A percentile compares a stretch with the other conserved stretches of the same genome.
Conservation (phyloP, 2,329 filamentous ascomycete species). For the Epichloe aotearoae region DNA sequence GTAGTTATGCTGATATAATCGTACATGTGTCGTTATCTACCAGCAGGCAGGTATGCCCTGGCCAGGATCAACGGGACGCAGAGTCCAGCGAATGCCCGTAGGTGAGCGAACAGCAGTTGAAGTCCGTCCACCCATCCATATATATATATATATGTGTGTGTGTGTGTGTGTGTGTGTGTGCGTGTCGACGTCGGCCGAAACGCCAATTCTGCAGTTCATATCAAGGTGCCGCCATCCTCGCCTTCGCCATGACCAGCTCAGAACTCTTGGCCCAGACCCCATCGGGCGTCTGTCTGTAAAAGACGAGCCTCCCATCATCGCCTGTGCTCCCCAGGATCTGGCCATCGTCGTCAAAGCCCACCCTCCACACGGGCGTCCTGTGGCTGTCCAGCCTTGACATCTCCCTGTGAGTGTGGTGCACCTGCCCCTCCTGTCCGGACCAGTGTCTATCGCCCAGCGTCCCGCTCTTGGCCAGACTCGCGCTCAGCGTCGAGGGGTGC, state of each 20-base stretch:
- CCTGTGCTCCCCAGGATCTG: constrained; percentile 64
- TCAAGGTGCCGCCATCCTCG: constrained; percentile 35
- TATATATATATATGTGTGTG: no score
- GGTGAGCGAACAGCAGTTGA: no score
- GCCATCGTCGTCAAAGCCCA: constrained; percentile 57
- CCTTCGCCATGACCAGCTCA: constrained; percentile 44
- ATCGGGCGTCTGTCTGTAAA: constrained; percentile 46
- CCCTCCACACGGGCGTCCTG: constrained; percentile 60
- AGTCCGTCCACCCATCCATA: no score
- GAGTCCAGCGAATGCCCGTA: no score
- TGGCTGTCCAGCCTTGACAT: constrained; percentile 55
- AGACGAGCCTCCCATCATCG: constrained; percentile 56
- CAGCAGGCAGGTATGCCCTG: no score
- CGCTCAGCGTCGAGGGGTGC: constrained; percentile 34
- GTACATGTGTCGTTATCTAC: no score
- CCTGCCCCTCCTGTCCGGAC: constrained; percentile 48
- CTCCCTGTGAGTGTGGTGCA: constrained; percentile 49
- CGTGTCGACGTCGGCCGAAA: not conserved
- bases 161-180: no score
- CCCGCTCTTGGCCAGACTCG: constrained; percentile 38
- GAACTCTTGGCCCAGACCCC: constrained; percentile 47
- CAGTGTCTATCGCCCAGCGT: constrained; percentile 34
- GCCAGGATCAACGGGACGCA: no score
- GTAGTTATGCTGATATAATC: no score
- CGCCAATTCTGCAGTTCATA: no score